Base-by-base conservation (phyloP, 2,329 filamentous ascomycete species). In the Nothophoma quercina region DNA sequence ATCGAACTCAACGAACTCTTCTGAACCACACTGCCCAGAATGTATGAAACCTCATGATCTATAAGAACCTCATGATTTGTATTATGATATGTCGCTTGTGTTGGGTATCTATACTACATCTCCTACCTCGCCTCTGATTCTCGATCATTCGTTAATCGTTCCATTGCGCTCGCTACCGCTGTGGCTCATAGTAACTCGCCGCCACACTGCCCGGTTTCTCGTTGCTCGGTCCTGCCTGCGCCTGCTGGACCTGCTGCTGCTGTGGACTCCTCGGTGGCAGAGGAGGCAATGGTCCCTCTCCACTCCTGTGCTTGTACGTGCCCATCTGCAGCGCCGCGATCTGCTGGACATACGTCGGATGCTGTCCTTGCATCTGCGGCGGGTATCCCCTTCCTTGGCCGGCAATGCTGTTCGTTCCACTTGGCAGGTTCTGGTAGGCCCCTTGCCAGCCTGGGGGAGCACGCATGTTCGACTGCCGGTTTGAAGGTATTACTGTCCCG, bases 401-500 rank as follows among this genome's bases (percentile, higher is more conserved):
- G 1, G 29, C 28, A 2, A 41, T 12, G 13, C 36, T 25, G 2
- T 32, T 30, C 15, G 47, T 15, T 4, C 21, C 16, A 12, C 29
- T 28, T 2, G 36, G 36, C 38, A 52, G 9, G 36, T n/a, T 42
- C 7, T 47, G 25, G n/a, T 52, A 47, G 4, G 19, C 19, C 7
- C 35, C 19, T 15, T 52, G 50, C 43, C 42, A 52, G 9, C 10
- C 18, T 1, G 13, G 8, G 1, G 13, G 8, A 1, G 22, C 15
- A 3, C 25, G 3, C 23, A 38, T 44, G 5, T 65, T 51, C 15
- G 58, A 52, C 25, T 63, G 62, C 6, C 58, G 56, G 3, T 60
- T 58, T 2, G 67, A 55, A 13, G 62, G 65, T n/a, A 73, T 40
- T 7, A 72, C 51, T 1, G 68, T 65, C 2, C 71, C 71, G 26